Evolutionary conservation across 441 rosid genomes (phyloP).

Genomic region (Populus hybrid): DNA sequence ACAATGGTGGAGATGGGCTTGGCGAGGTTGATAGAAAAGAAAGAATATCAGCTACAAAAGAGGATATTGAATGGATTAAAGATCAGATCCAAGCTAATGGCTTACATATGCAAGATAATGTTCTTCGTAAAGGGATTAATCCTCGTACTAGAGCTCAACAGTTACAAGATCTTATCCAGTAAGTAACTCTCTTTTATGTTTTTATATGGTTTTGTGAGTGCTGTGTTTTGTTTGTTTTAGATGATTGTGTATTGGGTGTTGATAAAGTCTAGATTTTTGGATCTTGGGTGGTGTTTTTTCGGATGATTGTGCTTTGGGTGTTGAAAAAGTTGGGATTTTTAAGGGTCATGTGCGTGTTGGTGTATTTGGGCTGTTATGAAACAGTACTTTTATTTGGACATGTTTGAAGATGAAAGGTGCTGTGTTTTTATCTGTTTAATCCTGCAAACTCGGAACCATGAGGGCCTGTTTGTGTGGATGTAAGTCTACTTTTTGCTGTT

Average conservation of each 20-base stretch:
- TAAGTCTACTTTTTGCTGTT: not conserved
- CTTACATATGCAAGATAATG: slow-evolving; percentile 83
- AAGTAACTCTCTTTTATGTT: slow-evolving; percentile 3
- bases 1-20: slow-evolving; percentile 7
- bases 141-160: slow-evolving; percentile 94
- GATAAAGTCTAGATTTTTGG: not conserved
- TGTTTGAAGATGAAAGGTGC: not conserved
- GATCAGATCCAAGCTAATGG: slow-evolving; percentile 86
- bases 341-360: not conserved
- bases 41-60: slow-evolving; percentile 44
- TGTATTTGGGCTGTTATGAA: not conserved
- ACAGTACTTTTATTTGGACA: not conserved
- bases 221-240: not conserved
- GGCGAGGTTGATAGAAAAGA: slow-evolving; percentile 17
- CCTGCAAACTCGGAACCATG: not conserved
- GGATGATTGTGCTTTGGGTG: not conserved
- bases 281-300: not conserved
- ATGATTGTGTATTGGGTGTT: not conserved
- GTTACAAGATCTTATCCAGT: slow-evolving; percentile 78
- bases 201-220: not conserved
- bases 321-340: slow-evolving; percentile 6
- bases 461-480: not conserved
- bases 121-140: slow-evolving; percentile 88
- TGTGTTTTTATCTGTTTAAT: not conserved
- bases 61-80: slow-evolving; percentile 76